Evolutionary conservation across 176 grass and related monocot genomes (phyloP), one percentile per base, ranked within the genome.

Genomic region (Raddia distichophylla): DNA sequence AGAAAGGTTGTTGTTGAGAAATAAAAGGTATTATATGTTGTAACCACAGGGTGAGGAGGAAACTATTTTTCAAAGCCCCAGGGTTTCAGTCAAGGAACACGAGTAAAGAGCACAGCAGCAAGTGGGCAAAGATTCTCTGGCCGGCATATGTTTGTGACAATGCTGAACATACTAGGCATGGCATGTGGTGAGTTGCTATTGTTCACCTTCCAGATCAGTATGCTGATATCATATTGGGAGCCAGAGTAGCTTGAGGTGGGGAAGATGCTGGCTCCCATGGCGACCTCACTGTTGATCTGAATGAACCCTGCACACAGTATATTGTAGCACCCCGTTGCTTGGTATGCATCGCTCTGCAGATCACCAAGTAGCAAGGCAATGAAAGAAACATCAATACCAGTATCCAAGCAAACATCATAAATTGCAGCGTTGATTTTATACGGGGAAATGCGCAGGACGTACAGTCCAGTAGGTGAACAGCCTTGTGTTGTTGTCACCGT

Each of bases 401-500:
- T 40, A 40, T 40, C 4, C 37, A 40, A 56, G 47, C 46, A 47
- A 7, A 53, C 16, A 3, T 48, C 68, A 40, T 2, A 11, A 15
- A 20, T 34, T 70, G 2, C 49, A 48, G 19, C 4, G 58, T 8
- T 67, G 9, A 46, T 42, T 74, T 53, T 0, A 19, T 13, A 57
- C 1, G 4, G 4, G 4, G 3, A 67, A 17, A 20, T 34, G 10
- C 5, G 1, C 71, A 46, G 15, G 55, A 85, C 95, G 88, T 84
- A 98, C 96, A 5, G 96, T 98, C 96, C 96, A 95, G 71, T 93
- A 98, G 22, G 89, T 98, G 82, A 98, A 98, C 56, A 98, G 89
- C 79, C 93, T 91, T 18, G 96, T 98, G 69, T 90, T 93, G 72
- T 93, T 95, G 79, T 98, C 96, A 33, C 93, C 96, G 42, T 95